Evolutionary conservation across 768 basidiomycete species (phyloP), one percentile per base, ranked within the genome.

Genomic region (Scleroderma bovista): DNA sequence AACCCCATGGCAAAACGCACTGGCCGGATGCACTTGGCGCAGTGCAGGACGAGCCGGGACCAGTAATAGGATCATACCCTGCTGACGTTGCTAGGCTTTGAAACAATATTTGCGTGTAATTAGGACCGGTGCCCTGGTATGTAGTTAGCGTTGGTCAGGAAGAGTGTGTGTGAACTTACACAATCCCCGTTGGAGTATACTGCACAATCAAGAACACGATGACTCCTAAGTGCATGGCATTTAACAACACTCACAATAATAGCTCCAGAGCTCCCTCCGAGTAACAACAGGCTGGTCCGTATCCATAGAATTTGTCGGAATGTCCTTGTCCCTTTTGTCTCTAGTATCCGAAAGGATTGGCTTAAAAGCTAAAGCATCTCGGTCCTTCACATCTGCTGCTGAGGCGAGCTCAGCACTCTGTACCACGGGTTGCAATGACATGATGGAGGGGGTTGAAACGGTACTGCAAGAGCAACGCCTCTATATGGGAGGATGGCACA

Each of bases 171-270:
- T 15, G 12, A 13, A 55, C 75, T 19, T 56, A 86, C 85, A 65
- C 87, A 88, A 54, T 88, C 80, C 46, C 87, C 88, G 51, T 89
- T 90, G 67, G 82, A 86, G 60, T 89, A 89, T 50, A 89, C 88
- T 90, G 46, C 41, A 20, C 12, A 17, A 9, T 29, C 19, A 19
- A 11, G 31, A 47, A 22, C 42, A 47, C 39, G 23, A 33, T 16
- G 29, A 33, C 41, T 5, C 16, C 17, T 44, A 19, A 24, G 52
- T 42, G 50, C 33, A 10, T 20, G 13, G 16, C 9, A 29, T 31
- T 8, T 2, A 40, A 6, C n/a, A 7, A 22, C 3, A 77, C 80
- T 32, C 44, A 87, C 86, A 54, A 62, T 89, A 89, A 60, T 89
- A 91, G 47, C 80, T 81, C 88, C 88, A 91, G 9, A 91, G 69